Conservation (phyloP, 2,329 filamentous ascomycete species). For the Xylaria hypoxylon region DNA sequence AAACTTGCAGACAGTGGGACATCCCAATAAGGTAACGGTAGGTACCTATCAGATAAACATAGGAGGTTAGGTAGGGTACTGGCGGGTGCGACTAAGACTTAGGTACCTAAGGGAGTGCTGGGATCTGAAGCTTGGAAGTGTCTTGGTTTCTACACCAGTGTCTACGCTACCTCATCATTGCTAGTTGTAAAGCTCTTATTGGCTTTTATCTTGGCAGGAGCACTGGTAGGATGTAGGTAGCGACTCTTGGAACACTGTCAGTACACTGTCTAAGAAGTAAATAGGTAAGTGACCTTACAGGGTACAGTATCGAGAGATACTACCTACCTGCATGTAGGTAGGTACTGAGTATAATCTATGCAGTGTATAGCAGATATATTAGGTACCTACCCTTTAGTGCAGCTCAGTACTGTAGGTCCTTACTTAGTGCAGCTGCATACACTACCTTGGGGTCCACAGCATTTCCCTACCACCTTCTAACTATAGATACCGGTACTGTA, state of each 20-base stretch:
- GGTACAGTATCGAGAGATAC: too few species aligned
- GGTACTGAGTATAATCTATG: too few species aligned
- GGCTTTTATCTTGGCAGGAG: slow-evolving; percentile 7
- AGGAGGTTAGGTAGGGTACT: too few species aligned
- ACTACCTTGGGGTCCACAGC: neutral
- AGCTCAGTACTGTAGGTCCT: too few species aligned
- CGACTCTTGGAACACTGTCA: neutral
- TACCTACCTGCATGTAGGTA: neutral
- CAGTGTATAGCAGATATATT: too few species aligned
- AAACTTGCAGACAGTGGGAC: too few species aligned
- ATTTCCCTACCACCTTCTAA: neutral
- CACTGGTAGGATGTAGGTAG: neutral
- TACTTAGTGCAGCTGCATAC: too few species aligned
- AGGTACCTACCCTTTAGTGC: too few species aligned
- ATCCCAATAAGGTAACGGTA: too few species aligned
- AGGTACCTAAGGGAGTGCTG: neutral
- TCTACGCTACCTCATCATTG: neutral
- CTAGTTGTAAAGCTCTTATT: slow-evolving; percentile 18
- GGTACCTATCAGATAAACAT: too few species aligned
- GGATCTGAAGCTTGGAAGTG: neutral
- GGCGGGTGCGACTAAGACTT: neutral
- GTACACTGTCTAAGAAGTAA: too few species aligned
- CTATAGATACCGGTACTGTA: neutral
- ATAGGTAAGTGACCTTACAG: too few species aligned
- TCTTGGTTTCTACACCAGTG: neutral